Evolutionary conservation across 805 yeast genomes (phyloP).

Genomic region (Ogataea ganodermae): DNA sequence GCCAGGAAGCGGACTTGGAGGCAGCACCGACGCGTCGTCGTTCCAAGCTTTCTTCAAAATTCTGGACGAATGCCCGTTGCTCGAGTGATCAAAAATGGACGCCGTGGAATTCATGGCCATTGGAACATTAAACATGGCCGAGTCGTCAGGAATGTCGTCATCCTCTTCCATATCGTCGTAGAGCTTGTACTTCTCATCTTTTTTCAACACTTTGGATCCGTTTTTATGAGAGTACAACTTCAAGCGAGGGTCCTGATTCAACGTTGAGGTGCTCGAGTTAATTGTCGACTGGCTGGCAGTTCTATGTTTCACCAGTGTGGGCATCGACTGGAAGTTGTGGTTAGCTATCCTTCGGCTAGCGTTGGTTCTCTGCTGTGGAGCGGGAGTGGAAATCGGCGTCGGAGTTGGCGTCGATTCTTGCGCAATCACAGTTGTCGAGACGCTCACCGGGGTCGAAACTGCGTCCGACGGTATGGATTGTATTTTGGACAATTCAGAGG

Average conservation of each 20-base stretch:
- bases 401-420: background rate
- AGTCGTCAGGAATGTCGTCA: conserved; percentile 42
- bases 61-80: conserved; percentile 20
- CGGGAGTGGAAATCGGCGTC: background rate
- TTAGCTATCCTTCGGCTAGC: conserved; percentile 6
- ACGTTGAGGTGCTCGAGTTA: conserved; percentile 13
- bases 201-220: conserved; percentile 20
- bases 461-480: conserved; percentile 5
- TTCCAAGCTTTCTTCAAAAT: conserved; percentile 31
- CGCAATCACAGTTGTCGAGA: background rate
- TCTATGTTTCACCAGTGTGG: conserved; percentile 13
- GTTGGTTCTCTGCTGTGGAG: background rate
- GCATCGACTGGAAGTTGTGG: conserved; percentile 22
- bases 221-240: conserved; percentile 9
- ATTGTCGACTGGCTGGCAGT: conserved; percentile 14
- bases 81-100: conserved; percentile 28
- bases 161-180: conserved; percentile 36
- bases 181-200: conserved; percentile 30
- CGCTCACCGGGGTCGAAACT: background rate
- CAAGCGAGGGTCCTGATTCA: conserved; percentile 8
- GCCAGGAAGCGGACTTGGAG: conserved; percentile 56
- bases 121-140: conserved; percentile 55
- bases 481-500: conserved; percentile 20
- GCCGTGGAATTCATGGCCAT: conserved; percentile 41
- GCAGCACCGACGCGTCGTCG: conserved; percentile 33